phyloP scores from a whole-genome alignment of 768 basidiomycete species.

The Podaxis sp. region DNA sequence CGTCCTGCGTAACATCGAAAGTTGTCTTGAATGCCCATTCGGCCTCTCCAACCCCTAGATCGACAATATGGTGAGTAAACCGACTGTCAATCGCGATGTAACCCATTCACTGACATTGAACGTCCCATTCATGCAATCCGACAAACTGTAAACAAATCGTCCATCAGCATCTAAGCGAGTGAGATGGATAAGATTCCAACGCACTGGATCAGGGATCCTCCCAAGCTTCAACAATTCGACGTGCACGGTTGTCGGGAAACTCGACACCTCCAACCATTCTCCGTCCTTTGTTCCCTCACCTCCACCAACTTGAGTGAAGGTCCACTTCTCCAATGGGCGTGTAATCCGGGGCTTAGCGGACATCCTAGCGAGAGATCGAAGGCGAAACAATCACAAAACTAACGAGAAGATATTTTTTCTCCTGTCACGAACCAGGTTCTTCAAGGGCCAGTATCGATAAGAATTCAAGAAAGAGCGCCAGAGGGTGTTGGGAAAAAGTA shows the following conservation, averaged over 20 bases:
- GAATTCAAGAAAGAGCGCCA: neutral
- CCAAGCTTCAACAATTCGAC: slow-evolving; percentile 75
- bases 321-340: slow-evolving; percentile 49
- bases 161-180: neutral
- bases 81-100: neutral
- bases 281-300: slow-evolving; percentile 55
- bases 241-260: slow-evolving; percentile 85
- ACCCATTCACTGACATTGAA: slow-evolving; percentile 65
- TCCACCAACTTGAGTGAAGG: slow-evolving; percentile 66
- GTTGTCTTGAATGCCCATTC: slow-evolving; percentile 81
- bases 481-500: neutral
- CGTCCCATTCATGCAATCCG: slow-evolving; percentile 84
- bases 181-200: slow-evolving; percentile 21
- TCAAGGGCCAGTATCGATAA: neutral
- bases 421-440: neutral
- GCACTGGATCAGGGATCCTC: slow-evolving; percentile 81
- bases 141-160: slow-evolving; percentile 48
- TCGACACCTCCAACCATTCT: slow-evolving; percentile 65
- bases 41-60: slow-evolving; percentile 82
- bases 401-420: neutral
- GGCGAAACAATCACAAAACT: neutral
- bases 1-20: slow-evolving; percentile 51
- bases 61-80: neutral
- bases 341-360: slow-evolving; percentile 1
- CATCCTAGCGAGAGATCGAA: slow-evolving; percentile 9